phyloP scores from a whole-genome alignment of 148 eudicot species.

The Vaccinium vitisidaea region DNA sequence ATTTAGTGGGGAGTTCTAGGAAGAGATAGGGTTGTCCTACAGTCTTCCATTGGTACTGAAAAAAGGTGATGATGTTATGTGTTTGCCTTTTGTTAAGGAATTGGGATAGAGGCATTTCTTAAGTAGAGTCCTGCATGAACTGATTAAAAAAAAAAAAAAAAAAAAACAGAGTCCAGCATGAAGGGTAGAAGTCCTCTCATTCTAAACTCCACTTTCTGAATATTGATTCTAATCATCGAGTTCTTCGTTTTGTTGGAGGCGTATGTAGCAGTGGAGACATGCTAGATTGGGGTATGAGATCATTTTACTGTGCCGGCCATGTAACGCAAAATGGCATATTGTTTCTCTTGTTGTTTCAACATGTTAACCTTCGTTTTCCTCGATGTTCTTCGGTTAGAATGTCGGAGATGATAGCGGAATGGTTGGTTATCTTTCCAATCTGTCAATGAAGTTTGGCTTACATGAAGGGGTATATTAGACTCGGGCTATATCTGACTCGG shows the following conservation, averaged over 20 bases:
- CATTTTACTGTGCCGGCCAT: neutral
- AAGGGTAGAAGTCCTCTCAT: neutral
- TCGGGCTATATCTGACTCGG: neutral
- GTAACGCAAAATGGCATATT: neutral
- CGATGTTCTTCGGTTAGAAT: neutral
- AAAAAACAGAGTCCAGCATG: too few relatives aligned
- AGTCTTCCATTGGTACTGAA: neutral
- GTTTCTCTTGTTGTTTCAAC: neutral
- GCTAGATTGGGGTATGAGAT: neutral
- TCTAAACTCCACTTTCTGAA: neutral
- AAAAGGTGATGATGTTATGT: neutral
- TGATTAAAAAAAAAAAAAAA: too few relatives aligned
- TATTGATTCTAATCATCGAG: neutral
- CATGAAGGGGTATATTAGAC: neutral
- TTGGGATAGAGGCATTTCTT: neutral
- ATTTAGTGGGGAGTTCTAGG: neutral
- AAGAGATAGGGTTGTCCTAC: neutral
- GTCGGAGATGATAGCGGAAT: neutral
- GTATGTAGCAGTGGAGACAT: neutral
- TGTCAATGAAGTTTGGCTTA: neutral
- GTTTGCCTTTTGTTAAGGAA: neutral
- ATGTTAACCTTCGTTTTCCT: neutral
- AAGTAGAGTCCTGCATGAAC: too few relatives aligned
- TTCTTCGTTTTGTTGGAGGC: neutral
- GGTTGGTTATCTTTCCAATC: neutral